A percentile compares a stretch with the other conserved stretches of the same genome.
These are phyloP conservation scores for Skeletonema potamos DNA, from an alignment of 108 stramenopile species.

Conservation along the genomic window DNA sequence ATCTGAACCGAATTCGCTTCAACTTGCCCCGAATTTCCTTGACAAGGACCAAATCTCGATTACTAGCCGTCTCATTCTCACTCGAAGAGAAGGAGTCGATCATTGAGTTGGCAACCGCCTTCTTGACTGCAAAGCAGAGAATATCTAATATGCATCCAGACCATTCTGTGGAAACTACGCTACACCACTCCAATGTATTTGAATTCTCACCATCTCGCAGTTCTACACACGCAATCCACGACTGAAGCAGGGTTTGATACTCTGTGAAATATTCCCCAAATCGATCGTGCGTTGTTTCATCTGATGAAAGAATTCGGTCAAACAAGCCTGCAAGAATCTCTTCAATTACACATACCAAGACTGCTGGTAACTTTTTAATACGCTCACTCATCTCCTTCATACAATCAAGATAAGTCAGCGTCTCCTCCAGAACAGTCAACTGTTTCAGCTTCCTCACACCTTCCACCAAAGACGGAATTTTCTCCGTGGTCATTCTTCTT, in stretches of 20 bases:
- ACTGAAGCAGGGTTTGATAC: slow-evolving; percentile 23
- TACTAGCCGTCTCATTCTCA: background rate
- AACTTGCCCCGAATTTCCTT: slow-evolving; percentile 7
- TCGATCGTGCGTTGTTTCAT: background rate
- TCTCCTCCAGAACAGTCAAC: slow-evolving; percentile 22
- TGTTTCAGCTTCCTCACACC: slow-evolving; percentile 24
- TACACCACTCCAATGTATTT: background rate
- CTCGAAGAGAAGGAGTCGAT: slow-evolving; percentile 4
- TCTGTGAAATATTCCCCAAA: slow-evolving; percentile 16
- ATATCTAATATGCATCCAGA: slow-evolving; percentile 30
- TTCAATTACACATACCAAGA: slow-evolving; percentile 18
- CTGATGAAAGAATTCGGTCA: slow-evolving; percentile 8
- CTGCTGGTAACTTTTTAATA: slow-evolving; percentile 13
- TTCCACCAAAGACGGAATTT: slow-evolving; percentile 12
- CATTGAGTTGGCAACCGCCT: slow-evolving; percentile 16
- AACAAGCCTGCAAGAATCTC: slow-evolving; percentile 30
- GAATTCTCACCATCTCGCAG: slow-evolving; percentile 4
- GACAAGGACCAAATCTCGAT: slow-evolving; percentile 2
- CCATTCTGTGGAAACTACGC: slow-evolving; percentile 25
- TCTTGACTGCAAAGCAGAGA: slow-evolving; percentile 28
- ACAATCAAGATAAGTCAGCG: slow-evolving; percentile 20
- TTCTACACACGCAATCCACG: slow-evolving; percentile 31
- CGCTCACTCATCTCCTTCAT: slow-evolving; percentile 23
- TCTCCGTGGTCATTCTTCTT: background rate
- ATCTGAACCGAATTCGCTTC: slow-evolving; percentile 14